Base-by-base conservation (phyloP, 2,329 filamentous ascomycete species). In the Talaromyces pinophilus region DNA sequence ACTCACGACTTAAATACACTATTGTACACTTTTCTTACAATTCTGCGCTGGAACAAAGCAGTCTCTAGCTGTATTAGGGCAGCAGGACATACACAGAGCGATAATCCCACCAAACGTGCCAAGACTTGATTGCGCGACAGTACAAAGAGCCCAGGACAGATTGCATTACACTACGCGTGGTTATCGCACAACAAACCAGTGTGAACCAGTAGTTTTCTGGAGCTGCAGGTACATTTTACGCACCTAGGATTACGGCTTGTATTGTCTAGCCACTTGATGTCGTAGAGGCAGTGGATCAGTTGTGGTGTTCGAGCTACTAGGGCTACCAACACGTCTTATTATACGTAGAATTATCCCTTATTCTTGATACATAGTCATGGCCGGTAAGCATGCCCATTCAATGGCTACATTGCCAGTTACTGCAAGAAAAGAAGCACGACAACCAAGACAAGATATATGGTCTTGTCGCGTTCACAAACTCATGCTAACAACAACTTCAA, bases 301-400 rank as follows among this genome's bases (percentile, higher is more conserved):
- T 69, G 70, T 68, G 69, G 70, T 70, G 69, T 69, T 64, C 44
- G 66, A 64, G 67, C 69, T 65, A 59, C 33, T 63, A 63, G 65
- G 28, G 54, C 61, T 54, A 25, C 5, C 40, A 67, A 60, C 17
- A 19, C 62, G 28, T 25, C 28, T 57, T 69, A 67, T 67, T 73
- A 68, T 70, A 71, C 73, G 78, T 80, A 80, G 76, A 75, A 74
- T 76, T 76, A 60, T 52, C 33, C 59, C 40, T 30, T 60, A 65
- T 69, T 68, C 67, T 67, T 70, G 59, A 69, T 68, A 66, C 69
- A 70, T 77, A 72, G 81, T 71, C 77, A 88, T 88, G 86, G 81
- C 86, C 78, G 86, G 86, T 88, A 87, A 87, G 86, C 83, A 82
- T 69, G 75, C 70, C 75, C 79, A 78, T 74, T 85, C 83, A 81